Evolutionary conservation across 495 filamentous ascomycete species (phyloP).

Genomic region (Penicillium daleae): DNA sequence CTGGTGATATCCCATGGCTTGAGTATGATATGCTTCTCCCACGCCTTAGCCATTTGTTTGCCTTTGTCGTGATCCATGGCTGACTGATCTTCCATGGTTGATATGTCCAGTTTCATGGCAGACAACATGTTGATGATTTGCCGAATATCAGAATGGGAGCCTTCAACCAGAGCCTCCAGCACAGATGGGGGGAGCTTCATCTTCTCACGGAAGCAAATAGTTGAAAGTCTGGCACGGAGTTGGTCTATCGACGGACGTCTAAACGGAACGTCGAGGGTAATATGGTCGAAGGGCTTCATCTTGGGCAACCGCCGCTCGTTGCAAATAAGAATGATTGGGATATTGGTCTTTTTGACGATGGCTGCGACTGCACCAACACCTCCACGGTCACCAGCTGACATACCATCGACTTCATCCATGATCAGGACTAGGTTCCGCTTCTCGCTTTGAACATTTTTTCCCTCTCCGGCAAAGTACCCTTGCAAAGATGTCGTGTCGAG

Average conservation of each 20-base stretch:
- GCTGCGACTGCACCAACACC: conserved; percentile 93
- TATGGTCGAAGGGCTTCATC: conserved; percentile 95
- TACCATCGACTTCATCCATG: conserved; percentile 99
- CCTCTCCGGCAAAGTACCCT: conserved; percentile 88
- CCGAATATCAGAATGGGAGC: conserved; percentile 91
- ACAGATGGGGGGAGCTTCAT: conserved; percentile 83
- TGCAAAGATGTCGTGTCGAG: conserved; percentile 91
- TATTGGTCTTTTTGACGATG: conserved; percentile 90
- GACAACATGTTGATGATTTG: conserved; percentile 99
- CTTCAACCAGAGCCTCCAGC: conserved; percentile 94
- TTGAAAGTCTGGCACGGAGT: conserved; percentile 86
- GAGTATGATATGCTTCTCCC: conserved; percentile 95
- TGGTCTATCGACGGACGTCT: conserved; percentile 85
- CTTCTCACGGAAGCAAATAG: conserved; percentile 90
- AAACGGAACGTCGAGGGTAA: conserved; percentile 85
- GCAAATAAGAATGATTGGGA: conserved; percentile 96
- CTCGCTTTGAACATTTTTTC: conserved; percentile 72
- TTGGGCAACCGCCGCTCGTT: conserved; percentile 91
- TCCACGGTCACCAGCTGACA: conserved; percentile 96
- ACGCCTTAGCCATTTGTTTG: conserved; percentile 92
- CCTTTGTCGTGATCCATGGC: conserved; percentile 79
- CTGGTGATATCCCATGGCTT: conserved; percentile 98
- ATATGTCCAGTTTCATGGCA: conserved; percentile 84
- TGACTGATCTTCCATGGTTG: conserved; percentile 73
- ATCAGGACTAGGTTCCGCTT: conserved; percentile 94